These are phyloP conservation scores for Yarrowia deformans DNA, from an alignment of 805 yeast genomes.

Conservation along the genomic window DNA sequence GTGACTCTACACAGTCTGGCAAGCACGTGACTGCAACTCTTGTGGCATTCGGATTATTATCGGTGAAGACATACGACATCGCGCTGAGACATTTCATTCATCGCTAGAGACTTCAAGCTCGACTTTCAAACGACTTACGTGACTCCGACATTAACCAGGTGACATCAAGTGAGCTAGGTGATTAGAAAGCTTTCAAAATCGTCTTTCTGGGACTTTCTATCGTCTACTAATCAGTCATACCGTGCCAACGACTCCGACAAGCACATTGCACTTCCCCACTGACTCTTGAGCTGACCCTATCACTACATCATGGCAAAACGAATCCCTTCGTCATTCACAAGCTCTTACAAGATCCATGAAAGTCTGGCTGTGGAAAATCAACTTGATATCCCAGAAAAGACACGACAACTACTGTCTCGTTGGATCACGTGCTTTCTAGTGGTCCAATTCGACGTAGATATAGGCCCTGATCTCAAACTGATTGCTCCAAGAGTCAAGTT, in stretches of 20 bases:
- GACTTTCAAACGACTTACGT: too few species aligned
- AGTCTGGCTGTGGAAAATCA: constrained; percentile 41
- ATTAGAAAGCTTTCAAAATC: too few species aligned
- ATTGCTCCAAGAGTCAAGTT: constrained; percentile 46
- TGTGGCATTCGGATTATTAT: neutral
- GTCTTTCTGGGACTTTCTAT: neutral
- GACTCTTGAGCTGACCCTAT: neutral
- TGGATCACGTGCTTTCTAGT: constrained; percentile 44
- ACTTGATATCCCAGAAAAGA: constrained; percentile 38
- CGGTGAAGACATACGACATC: too few species aligned
- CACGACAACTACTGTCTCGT: constrained; percentile 24
- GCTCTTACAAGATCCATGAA: constrained; percentile 55
- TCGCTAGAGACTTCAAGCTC: too few species aligned
- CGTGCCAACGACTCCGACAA: too few species aligned
- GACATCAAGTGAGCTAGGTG: too few species aligned
- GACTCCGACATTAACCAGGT: too few species aligned
- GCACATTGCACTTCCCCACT: too few species aligned
- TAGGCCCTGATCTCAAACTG: constrained; percentile 47
- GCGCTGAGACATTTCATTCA: too few species aligned
- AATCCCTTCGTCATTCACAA: constrained; percentile 54
- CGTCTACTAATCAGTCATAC: too few species aligned
- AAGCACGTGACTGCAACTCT: neutral
- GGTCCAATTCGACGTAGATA: constrained; percentile 46
- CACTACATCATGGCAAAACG: constrained; percentile 38
- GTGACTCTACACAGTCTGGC: neutral